Evolutionary conservation across 1,139 yeast species (phyloP).

Genomic region (Blastobotrys serpentis): DNA sequence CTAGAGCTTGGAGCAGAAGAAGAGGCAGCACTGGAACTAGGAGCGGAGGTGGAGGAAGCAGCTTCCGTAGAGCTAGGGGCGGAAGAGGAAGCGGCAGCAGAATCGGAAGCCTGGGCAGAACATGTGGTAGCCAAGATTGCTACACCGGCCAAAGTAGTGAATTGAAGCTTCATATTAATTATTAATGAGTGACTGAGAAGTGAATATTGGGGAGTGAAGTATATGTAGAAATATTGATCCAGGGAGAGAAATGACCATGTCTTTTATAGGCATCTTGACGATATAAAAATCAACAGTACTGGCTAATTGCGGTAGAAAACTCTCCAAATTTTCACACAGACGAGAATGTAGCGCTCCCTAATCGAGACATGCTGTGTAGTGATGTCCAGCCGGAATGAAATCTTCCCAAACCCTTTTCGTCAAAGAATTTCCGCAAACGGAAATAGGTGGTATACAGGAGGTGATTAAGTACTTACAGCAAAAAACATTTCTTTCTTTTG

Average conservation of each 20-base stretch:
- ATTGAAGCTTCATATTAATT: neutral
- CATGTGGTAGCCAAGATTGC: neutral
- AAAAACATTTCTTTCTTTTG: neutral
- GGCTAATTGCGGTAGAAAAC: neutral
- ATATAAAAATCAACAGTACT: neutral
- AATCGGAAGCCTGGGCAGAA: neutral
- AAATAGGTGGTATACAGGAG: neutral
- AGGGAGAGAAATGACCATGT: neutral
- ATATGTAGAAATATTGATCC: neutral
- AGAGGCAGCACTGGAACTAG: conserved; percentile 1
- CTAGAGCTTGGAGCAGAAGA: neutral
- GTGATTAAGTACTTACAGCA: too few relatives aligned
- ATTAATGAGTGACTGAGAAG: neutral
- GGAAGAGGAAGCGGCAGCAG: conserved; percentile 10
- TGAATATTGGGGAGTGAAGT: neutral
- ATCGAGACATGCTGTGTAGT: neutral
- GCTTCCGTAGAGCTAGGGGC: conserved; percentile 11
- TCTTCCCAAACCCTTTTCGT: neutral
- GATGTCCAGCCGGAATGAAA: neutral
- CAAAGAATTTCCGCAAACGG: neutral
- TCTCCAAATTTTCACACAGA: too few relatives aligned
- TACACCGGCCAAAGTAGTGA: neutral
- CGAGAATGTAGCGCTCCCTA: neutral
- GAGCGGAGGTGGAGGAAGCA: neutral
- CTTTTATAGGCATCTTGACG: neutral